phyloP scores from a whole-genome alignment of 2,329 filamentous ascomycete species.

The Talaromyces sp. region DNA sequence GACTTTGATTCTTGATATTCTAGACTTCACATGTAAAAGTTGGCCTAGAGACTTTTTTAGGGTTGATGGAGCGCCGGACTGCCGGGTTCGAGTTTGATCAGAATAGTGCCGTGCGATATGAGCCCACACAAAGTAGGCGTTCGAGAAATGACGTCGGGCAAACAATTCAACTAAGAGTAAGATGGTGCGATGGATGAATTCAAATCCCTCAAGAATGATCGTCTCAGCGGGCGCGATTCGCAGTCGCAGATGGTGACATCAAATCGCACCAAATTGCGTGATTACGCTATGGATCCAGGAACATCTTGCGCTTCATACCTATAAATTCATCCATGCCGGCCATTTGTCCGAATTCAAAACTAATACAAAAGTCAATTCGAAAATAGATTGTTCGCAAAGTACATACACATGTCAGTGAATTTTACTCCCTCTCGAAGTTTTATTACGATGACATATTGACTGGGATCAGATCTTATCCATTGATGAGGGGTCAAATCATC shows the following conservation, averaged over 20 bases:
- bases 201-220: no score
- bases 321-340: background rate
- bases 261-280: conserved; percentile 1
- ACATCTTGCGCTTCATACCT: background rate
- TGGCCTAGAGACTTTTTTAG: background rate
- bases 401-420: background rate
- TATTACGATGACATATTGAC: background rate
- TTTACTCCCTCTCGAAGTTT: background rate
- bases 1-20: background rate
- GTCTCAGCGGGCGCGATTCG: background rate
- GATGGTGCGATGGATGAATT: no score
- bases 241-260: background rate
- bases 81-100: background rate
- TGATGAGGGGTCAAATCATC: background rate
- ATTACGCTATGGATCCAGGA: background rate
- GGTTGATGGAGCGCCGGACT: background rate
- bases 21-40: no score
- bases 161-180: background rate
- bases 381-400: background rate
- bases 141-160: background rate
- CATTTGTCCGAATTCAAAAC: background rate
- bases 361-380: background rate
- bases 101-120: background rate
- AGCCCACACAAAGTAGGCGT: background rate
- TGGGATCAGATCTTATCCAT: background rate